These are phyloP conservation scores for Dichotomocladium elegans DNA, from an alignment of 371 early-diverging fungal species.

Conservation along the genomic window DNA sequence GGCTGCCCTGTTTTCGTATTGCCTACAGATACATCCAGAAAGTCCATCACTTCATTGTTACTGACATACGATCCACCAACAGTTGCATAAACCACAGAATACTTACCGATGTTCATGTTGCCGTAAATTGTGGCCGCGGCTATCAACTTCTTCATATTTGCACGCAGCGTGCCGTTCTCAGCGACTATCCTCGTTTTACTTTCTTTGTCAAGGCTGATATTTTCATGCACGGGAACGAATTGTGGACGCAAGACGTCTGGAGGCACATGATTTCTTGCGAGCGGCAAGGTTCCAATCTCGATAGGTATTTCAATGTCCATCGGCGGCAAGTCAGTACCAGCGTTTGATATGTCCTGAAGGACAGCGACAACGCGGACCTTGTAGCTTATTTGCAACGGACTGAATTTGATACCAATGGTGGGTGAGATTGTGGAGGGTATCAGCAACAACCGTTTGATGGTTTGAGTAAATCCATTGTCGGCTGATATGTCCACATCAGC, in stretches of 20 bases:
- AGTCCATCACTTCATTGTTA: too few species aligned
- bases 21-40: too few species aligned
- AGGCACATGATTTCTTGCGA: not conserved
- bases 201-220: not conserved
- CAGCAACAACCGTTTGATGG: conserved; percentile 5
- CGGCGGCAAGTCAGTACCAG: too few species aligned
- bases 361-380: conserved; percentile 12
- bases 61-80: not conserved
- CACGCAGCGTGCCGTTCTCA: not conserved
- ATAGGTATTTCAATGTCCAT: conserved; percentile 13
- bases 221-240: conserved; percentile 1
- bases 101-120: not conserved
- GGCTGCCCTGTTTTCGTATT: too few species aligned
- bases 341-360: too few species aligned
- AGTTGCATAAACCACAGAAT: not conserved
- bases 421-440: conserved; percentile 13
- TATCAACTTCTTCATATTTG: not conserved
- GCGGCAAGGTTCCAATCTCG: conserved; percentile 12
- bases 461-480: conserved; percentile 3
- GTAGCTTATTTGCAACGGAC: conserved; percentile 10
- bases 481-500: conserved; percentile 9
- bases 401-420: conserved; percentile 10
- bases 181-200: not conserved
- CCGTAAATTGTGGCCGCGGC: not conserved
- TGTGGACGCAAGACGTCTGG: conserved; percentile 6